Conservation (phyloP, 2,329 filamentous ascomycete species). For the Rasamsonia emersonii region DNA sequence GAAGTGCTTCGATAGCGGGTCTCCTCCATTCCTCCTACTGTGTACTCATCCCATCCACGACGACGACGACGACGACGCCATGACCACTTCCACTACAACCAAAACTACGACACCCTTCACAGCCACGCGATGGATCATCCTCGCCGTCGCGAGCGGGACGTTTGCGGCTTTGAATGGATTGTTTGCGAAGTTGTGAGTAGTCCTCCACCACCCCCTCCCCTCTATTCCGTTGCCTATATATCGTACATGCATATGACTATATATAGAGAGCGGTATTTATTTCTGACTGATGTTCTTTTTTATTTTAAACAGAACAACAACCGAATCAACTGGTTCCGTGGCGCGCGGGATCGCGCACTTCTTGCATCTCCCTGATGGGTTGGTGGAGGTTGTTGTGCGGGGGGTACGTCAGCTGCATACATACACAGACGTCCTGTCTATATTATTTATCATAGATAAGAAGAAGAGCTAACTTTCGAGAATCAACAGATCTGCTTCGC, state of each 20-base stretch:
- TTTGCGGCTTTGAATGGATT: slow-evolving; percentile 58
- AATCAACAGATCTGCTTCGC: slow-evolving; percentile 46
- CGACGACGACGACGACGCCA: too few relatives aligned
- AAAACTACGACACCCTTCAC: too few relatives aligned
- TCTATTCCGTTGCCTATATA: not conserved
- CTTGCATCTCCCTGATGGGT: slow-evolving; percentile 33
- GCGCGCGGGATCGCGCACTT: slow-evolving; percentile 38
- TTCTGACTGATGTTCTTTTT: slow-evolving; percentile 2
- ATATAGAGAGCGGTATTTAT: not conserved
- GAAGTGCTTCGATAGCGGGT: too few relatives aligned
- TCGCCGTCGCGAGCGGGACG: slow-evolving; percentile 52
- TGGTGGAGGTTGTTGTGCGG: slow-evolving; percentile 44
- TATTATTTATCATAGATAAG: not conserved
- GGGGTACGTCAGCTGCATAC: slow-evolving; percentile 34
- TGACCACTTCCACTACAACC: slow-evolving; percentile 9
- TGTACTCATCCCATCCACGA: too few relatives aligned
- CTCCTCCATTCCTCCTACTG: too few relatives aligned
- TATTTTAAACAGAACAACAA: slow-evolving; percentile 45
- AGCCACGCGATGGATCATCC: slow-evolving; percentile 38
- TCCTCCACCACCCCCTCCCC: not conserved
- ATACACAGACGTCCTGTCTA: not conserved
- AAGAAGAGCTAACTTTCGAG: slow-evolving; percentile 13
- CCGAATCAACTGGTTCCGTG: slow-evolving; percentile 47
- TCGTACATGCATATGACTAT: not conserved
- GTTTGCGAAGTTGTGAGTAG: slow-evolving; percentile 54